phyloP scores from a whole-genome alignment of 805 yeast species.

The Teunomyces atbi region DNA sequence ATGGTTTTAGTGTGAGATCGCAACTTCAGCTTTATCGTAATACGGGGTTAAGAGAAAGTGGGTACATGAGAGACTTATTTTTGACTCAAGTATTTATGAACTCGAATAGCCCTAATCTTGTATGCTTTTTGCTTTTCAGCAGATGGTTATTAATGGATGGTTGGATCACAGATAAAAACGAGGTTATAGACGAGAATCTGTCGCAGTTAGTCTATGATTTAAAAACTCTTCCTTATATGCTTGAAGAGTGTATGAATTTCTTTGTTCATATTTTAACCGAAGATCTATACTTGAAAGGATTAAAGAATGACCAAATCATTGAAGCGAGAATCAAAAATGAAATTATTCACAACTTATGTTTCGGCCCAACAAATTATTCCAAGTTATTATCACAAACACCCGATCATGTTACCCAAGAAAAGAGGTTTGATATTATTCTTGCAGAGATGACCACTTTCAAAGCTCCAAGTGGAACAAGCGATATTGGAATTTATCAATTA shows the following conservation, averaged over 20 bases:
- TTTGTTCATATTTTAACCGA: constrained; percentile 70
- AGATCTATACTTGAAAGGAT: constrained; percentile 54
- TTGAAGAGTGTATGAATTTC: constrained; percentile 75
- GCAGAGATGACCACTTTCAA: constrained; percentile 32
- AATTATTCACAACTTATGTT: constrained; percentile 80
- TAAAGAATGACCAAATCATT: constrained; percentile 46
- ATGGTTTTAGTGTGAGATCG: constrained; percentile 76
- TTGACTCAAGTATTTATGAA: constrained; percentile 64
- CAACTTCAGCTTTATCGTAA: constrained; percentile 79
- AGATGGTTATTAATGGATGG: constrained; percentile 63
- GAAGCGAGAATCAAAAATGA: constrained; percentile 59
- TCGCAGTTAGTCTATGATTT: constrained; percentile 38
- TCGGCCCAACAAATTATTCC: constrained; percentile 68
- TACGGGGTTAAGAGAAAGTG: constrained; percentile 77
- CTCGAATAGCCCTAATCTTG: constrained; percentile 49
- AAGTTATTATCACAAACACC: constrained; percentile 69
- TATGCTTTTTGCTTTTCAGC: constrained; percentile 55
- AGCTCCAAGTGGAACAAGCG: constrained; percentile 34
- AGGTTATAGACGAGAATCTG: constrained; percentile 6
- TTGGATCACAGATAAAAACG: constrained; percentile 38
- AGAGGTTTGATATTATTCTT: constrained; percentile 59
- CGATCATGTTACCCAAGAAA: constrained; percentile 71
- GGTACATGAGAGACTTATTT: constrained; percentile 75
- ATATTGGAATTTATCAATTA: constrained; percentile 35
- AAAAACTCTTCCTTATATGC: constrained; percentile 55